Conservation (phyloP, 352 stramenopile species). For the Globisporangium cystogenes region DNA sequence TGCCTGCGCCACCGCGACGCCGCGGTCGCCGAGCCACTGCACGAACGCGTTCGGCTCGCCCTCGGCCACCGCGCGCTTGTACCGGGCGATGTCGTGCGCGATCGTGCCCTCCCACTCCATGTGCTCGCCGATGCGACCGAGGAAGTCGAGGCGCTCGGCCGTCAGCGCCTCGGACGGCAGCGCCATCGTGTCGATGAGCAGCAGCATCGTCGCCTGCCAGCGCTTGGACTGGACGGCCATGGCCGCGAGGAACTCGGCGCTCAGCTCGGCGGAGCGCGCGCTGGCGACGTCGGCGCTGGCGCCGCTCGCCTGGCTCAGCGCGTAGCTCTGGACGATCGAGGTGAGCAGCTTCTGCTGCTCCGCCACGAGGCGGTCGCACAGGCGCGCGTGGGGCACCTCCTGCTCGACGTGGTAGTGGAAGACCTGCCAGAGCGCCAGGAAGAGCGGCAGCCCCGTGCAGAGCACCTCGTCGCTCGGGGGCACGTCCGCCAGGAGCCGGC, state of each 20-base stretch:
- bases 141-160: constrained; percentile 46
- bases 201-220: constrained; percentile 76
- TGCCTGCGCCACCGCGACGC: constrained; percentile 20
- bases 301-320: constrained; percentile 20
- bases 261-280: constrained; percentile 10
- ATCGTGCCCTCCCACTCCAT: constrained; percentile 86
- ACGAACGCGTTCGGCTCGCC: constrained; percentile 71
- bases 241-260: constrained; percentile 41
- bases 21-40: constrained; percentile 55
- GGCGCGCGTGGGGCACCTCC: constrained; percentile 55
- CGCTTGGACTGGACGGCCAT: constrained; percentile 70
- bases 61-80: constrained; percentile 52
- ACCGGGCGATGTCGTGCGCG: constrained; percentile 72
- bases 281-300: background rate
- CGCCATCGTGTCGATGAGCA: constrained; percentile 71
- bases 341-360: constrained; percentile 58
- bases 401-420: constrained; percentile 85
- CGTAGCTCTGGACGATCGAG: constrained; percentile 66
- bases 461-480: constrained; percentile 57
- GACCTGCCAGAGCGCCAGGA: constrained; percentile 75
- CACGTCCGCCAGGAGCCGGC: constrained; percentile 39
- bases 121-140: constrained; percentile 68
- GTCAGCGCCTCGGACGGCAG: constrained; percentile 56
- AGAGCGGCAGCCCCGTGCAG: constrained; percentile 63
- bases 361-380: constrained; percentile 47